Conservation (phyloP, 2,329 filamentous ascomycete species). For the Trichoderma lentiforme region DNA sequence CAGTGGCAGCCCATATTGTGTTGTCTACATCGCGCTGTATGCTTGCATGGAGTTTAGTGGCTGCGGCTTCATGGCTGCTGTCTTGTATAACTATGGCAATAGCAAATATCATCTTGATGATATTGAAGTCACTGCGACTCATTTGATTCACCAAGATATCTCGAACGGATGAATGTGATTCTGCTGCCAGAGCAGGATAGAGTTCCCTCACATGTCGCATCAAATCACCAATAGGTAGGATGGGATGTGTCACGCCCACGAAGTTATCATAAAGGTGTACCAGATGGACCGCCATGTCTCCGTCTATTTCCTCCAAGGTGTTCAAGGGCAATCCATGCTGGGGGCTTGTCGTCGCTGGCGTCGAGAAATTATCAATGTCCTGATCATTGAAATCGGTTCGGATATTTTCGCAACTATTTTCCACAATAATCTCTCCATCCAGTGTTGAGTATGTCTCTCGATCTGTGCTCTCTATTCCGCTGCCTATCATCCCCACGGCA, state of each 20-base stretch:
- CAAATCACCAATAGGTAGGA: not conserved
- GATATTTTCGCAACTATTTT: not conserved
- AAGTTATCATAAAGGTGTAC: not conserved
- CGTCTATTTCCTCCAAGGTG: not conserved
- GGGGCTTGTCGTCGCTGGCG: not conserved
- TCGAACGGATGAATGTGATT: not conserved
- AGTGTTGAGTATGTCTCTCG: not conserved
- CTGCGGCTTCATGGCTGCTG: not conserved
- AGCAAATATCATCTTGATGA: not conserved
- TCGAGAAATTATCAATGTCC: not conserved
- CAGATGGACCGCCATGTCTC: not conserved
- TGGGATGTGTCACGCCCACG: not conserved
- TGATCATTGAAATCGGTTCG: not conserved
- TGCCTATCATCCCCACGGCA: not conserved
- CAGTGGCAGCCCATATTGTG: not conserved
- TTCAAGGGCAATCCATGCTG: not conserved
- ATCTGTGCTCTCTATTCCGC: not conserved
- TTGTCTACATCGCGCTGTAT: not conserved
- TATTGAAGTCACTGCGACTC: not conserved
- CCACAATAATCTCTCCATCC: not conserved
- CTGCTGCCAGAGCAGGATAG: not conserved
- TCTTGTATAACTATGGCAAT: not conserved
- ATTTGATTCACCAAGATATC: not conserved
- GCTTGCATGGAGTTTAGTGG: not conserved
- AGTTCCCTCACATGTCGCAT: not conserved